These are phyloP conservation scores for Bipolaris bicolor DNA, from an alignment of 2,329 filamentous ascomycete genomes.

Conservation along the genomic window DNA sequence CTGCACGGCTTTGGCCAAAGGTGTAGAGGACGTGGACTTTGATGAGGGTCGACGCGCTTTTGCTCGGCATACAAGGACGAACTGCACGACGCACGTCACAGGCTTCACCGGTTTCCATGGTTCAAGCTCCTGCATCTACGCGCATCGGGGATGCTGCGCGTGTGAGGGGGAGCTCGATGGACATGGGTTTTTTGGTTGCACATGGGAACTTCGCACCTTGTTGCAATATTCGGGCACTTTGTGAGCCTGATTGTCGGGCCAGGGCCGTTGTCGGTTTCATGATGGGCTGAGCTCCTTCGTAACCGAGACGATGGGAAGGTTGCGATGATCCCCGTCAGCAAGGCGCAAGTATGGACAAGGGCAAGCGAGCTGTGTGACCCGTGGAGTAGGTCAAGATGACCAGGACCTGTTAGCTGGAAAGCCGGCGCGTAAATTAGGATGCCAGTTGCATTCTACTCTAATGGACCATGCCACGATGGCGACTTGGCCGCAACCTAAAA, in stretches of 20 bases:
- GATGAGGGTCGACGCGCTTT: conserved; percentile 19
- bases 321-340: conserved; percentile 12
- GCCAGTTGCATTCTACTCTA: not conserved
- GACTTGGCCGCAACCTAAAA: conserved; percentile 6
- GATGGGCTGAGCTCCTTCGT: conserved; percentile 19
- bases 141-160: conserved; percentile 3
- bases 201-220: conserved; percentile 18
- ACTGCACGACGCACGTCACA: conserved; percentile 23
- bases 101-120: conserved; percentile 22
- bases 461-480: conserved; percentile 3
- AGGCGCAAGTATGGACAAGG: conserved; percentile 7
- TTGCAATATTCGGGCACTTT: conserved; percentile 26
- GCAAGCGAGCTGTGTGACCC: conserved; percentile 12
- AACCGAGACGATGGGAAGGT: conserved; percentile 21
- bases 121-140: conserved; percentile 20
- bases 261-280: conserved; percentile 25
- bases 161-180: conserved; percentile 5
- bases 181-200: conserved; percentile 16
- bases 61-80: conserved; percentile 13
- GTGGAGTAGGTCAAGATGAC: conserved; percentile 6
- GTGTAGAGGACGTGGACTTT: conserved; percentile 10
- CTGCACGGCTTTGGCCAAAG: conserved; percentile 5
- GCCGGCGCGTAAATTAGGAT: conserved; percentile 14
- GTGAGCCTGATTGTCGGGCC: conserved; percentile 25
- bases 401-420: conserved; percentile 10